Percentiles rank a stretch among this genome's conserved stretches.
Conservation (phyloP, 306 rosid genomes). For the Acacia crassicarpa region DNA sequence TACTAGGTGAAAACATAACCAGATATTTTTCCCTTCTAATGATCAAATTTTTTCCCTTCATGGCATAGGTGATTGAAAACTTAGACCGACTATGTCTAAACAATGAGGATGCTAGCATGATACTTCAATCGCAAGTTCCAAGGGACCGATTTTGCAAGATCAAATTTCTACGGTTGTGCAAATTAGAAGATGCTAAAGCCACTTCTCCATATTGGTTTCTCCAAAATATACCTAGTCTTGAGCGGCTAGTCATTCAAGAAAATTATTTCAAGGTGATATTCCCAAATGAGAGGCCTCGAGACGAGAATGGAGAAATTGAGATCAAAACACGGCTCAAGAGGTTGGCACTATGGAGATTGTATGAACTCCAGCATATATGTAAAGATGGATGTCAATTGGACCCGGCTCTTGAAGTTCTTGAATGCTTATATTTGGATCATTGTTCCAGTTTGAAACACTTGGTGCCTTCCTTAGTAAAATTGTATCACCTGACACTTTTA, state of each 20-base stretch:
- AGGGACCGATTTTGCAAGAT: no score
- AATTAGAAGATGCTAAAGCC: no score
- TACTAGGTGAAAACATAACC: no score
- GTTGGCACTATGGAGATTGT: neutral
- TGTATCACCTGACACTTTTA: neutral
- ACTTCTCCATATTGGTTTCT: neutral
- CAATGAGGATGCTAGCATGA: no score
- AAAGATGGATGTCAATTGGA: neutral
- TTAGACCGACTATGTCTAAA: no score
- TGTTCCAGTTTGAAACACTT: neutral
- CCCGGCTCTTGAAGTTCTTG: neutral
- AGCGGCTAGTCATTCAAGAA: neutral
- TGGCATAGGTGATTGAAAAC: no score
- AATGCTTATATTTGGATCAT: neutral
- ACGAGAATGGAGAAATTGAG: neutral
- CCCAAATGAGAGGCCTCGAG: neutral
- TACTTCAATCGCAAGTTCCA: no score
- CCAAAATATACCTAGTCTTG: neutral
- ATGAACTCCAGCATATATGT: neutral
- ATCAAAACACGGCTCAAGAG: neutral
- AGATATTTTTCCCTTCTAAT: no score
- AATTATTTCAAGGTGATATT: neutral
- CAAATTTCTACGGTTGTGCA: no score
- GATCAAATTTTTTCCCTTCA: no score
- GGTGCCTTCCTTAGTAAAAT: neutral